Conservation (phyloP, 2,329 filamentous ascomycete species). For the Acrocalymma vagum region DNA sequence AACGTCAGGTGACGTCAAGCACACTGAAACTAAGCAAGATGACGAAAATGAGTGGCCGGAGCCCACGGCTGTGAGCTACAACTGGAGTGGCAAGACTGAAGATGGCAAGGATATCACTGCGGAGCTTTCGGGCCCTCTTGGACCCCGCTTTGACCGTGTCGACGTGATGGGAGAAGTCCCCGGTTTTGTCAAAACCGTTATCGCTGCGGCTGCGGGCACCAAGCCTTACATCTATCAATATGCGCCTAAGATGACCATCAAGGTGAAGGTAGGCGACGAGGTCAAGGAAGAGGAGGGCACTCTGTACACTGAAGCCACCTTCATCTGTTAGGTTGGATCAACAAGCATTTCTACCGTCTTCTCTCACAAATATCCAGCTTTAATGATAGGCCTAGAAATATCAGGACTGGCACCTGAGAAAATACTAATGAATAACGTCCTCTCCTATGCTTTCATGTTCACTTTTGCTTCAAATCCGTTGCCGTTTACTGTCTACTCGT, state of each 20-base stretch:
- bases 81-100: conserved; percentile 80
- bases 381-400: conserved; percentile 38
- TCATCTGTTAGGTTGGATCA: conserved; percentile 73
- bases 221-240: conserved; percentile 99
- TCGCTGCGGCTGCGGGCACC: conserved; percentile 85
- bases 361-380: conserved; percentile 35
- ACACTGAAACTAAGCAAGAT: conserved; percentile 76
- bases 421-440: conserved; percentile 37
- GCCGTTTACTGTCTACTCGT: no score
- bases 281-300: conserved; percentile 80
- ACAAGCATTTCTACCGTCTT: conserved; percentile 21
- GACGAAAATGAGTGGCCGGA: conserved; percentile 87
- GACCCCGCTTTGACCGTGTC: conserved; percentile 77
- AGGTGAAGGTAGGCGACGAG: conserved; percentile 84
- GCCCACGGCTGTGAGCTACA: conserved; percentile 76
- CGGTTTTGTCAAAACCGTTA: conserved; percentile 93
- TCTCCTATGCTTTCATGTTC: no score
- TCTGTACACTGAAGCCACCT: conserved; percentile 92
- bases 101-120: conserved; percentile 79
- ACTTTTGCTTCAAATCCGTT: no score
- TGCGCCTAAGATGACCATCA: conserved; percentile 75
- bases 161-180: conserved; percentile 98
- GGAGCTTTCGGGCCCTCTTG: conserved; percentile 73
- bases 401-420: conserved; percentile 47
- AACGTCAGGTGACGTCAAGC: conserved; percentile 69